Percentiles rank a stretch among this genome's conserved stretches.
Evolutionary conservation across 139 green algal species (phyloP).

Genomic region (Deuterostichococcus epilithicus): DNA sequence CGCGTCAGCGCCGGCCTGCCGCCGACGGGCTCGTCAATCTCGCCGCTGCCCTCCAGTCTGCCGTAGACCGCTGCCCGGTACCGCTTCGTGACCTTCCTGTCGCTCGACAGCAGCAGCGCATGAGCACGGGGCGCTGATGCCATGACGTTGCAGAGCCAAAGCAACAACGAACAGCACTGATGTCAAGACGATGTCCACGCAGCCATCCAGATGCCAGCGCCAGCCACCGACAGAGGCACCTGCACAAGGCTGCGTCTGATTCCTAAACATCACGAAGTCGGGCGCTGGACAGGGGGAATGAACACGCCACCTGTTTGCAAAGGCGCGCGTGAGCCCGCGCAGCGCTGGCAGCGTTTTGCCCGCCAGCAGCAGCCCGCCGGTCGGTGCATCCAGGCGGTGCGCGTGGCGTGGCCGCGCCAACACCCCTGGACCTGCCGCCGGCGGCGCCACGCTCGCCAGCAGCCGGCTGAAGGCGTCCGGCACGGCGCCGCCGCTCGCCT

Average conservation of each 20-base stretch:
- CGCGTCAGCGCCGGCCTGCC: constrained; percentile 23
- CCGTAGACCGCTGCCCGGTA: constrained; percentile 55
- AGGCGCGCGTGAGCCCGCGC: constrained; percentile 22
- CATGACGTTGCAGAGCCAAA: not conserved
- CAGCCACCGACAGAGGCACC: too few species aligned
- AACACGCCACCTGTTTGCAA: constrained; percentile 23
- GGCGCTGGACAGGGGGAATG: not conserved
- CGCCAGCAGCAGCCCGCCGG: constrained; percentile 60
- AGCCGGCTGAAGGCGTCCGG: constrained; percentile 9
- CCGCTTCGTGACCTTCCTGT: constrained; percentile 37
- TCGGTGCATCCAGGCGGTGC: constrained; percentile 59
- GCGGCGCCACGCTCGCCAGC: not conserved
- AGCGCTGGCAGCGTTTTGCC: constrained; percentile 56
- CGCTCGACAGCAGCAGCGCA: not conserved
- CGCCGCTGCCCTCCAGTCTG: constrained; percentile 33
- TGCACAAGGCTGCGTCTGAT: not conserved
- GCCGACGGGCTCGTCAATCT: constrained; percentile 27
- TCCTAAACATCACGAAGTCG: too few species aligned
- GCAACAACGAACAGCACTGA: too few species aligned
- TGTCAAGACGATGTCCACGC: too few species aligned
- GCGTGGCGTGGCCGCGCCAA: constrained; percentile 31
- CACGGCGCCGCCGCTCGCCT: not conserved
- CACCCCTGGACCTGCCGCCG: not conserved
- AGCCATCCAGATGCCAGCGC: too few species aligned
- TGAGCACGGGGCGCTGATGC: not conserved